These are phyloP conservation scores for Silene uniflora DNA, from an alignment of 148 eudicot genomes.

Conservation along the genomic window DNA sequence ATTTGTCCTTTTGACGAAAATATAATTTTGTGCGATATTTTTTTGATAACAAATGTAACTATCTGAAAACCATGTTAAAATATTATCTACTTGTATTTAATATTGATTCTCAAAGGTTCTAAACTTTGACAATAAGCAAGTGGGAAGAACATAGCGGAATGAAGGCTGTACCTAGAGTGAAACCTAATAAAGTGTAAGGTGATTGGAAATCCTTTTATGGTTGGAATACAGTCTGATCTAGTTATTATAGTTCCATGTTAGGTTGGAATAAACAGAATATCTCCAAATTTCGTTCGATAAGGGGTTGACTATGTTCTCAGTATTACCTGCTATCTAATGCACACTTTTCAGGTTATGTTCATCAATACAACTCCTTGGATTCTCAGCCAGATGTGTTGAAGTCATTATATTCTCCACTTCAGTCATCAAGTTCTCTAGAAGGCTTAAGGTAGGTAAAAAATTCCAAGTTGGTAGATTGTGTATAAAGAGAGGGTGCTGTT, in stretches of 20 bases:
- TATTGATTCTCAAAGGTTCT: too few relatives aligned
- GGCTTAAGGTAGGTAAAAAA: slow-evolving; percentile 58
- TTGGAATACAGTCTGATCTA: background rate
- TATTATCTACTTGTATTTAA: too few relatives aligned
- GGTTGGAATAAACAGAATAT: background rate
- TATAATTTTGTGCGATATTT: too few relatives aligned
- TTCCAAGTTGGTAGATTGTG: background rate
- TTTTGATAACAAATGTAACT: too few relatives aligned
- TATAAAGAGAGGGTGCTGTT: background rate
- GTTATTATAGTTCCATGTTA: background rate
- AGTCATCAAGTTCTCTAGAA: slow-evolving; percentile 82
- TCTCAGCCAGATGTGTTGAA: slow-evolving; percentile 96
- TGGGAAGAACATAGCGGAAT: too few relatives aligned
- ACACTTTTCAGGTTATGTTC: slow-evolving; percentile 69
- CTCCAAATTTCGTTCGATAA: background rate
- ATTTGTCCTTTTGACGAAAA: too few relatives aligned
- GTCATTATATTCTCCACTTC: slow-evolving; percentile 96
- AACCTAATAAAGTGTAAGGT: background rate
- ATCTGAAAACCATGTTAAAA: too few relatives aligned
- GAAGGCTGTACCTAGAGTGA: background rate
- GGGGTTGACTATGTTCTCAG: background rate
- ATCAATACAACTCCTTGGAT: slow-evolving; percentile 86
- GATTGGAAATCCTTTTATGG: background rate
- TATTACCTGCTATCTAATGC: background rate
- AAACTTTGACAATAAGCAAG: too few relatives aligned